Percentiles rank a stretch among this genome's conserved stretches.
Evolutionary conservation across 169 alveolate species (phyloP).

Genomic region (Plasmodium gallinaceum): DNA sequence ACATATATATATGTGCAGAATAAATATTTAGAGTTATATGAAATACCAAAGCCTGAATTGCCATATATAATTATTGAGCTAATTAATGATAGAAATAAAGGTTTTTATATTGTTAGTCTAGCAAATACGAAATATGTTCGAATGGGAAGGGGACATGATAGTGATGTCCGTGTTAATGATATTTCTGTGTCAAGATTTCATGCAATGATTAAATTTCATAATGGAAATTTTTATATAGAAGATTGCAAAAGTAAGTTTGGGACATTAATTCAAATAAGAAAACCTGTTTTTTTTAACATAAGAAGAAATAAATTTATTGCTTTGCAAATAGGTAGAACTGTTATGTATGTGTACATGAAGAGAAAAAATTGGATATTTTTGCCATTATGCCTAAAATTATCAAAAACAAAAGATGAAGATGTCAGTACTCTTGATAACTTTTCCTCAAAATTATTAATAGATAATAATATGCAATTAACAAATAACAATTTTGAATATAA

Average conservation of each 20-base stretch:
- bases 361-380: conserved; percentile 68
- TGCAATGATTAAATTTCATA: conserved; percentile 88
- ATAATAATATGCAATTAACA: conserved; percentile 44
- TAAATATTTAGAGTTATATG: conserved; percentile 87
- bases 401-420: conserved; percentile 74
- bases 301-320: conserved; percentile 73
- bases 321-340: conserved; percentile 84
- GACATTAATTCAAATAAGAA: conserved; percentile 88
- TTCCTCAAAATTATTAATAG: conserved; percentile 42
- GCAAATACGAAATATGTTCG: conserved; percentile 81
- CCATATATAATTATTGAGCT: conserved; percentile 91
- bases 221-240: conserved; percentile 92
- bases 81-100: conserved; percentile 79
- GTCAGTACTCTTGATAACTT: conserved; percentile 62
- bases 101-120: conserved; percentile 87
- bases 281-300: conserved; percentile 70
- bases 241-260: conserved; percentile 97
- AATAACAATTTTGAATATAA: conserved; percentile 39
- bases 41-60: conserved; percentile 89
- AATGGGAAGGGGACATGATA: conserved; percentile 95
- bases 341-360: conserved; percentile 78
- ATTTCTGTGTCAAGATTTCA: conserved; percentile 96
- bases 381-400: conserved; percentile 49
- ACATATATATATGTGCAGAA: conserved; percentile 82
- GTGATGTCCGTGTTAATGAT: conserved; percentile 94